phyloP scores from a whole-genome alignment of 2,329 filamentous ascomycete species.

The Aureobasidium vineae region DNA sequence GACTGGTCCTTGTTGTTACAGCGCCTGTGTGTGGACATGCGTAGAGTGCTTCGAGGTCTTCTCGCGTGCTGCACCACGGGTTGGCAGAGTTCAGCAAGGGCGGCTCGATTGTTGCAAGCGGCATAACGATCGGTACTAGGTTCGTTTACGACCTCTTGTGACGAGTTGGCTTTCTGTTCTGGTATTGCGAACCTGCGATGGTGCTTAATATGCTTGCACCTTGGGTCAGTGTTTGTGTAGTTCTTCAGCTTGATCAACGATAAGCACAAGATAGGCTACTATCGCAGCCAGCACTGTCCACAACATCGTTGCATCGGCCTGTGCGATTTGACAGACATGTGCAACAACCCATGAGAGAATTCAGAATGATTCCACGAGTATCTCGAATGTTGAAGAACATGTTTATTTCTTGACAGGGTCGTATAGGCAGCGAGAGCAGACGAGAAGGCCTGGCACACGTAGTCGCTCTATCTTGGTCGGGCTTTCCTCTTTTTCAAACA shows the following conservation, averaged over 20 bases:
- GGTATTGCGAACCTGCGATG: too few relatives aligned
- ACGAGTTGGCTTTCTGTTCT: neutral
- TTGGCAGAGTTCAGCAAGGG: conserved; percentile 72
- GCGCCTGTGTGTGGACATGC: conserved; percentile 64
- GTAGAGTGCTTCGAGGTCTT: conserved; percentile 63
- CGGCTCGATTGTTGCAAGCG: conserved; percentile 55
- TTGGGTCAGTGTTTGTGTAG: neutral
- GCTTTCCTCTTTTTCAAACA: neutral
- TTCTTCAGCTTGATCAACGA: neutral
- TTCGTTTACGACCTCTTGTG: too few relatives aligned
- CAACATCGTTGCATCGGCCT: neutral
- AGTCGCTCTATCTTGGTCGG: neutral
- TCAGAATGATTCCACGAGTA: neutral
- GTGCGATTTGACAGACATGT: neutral
- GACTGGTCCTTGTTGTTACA: conserved; percentile 69
- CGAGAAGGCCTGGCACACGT: neutral
- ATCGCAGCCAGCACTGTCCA: neutral
- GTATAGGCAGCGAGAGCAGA: neutral
- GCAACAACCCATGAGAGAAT: neutral
- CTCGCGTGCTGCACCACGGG: conserved; percentile 68
- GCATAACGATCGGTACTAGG: conserved; percentile 29
- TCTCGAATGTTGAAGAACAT: neutral
- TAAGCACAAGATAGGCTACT: conserved; percentile 4
- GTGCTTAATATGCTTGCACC: neutral
- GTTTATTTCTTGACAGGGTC: neutral